Conservation (phyloP, 2,329 filamentous ascomycete species). For the Penicillium sp. region DNA sequence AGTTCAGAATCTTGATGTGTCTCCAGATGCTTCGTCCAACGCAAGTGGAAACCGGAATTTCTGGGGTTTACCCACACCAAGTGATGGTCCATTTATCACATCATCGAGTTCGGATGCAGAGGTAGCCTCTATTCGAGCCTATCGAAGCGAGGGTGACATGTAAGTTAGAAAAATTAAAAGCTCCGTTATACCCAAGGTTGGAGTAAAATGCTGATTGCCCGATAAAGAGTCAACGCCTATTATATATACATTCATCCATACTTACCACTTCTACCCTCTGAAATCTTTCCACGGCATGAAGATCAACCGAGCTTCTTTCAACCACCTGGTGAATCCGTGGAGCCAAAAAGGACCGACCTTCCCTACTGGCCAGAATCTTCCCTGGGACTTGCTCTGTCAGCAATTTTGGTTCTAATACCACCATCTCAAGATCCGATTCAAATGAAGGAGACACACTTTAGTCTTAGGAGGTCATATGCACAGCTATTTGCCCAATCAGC, state of each 20-base stretch:
- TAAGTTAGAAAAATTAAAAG: slow-evolving; percentile 7
- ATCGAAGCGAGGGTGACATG: slow-evolving; percentile 28
- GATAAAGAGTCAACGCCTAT: slow-evolving; percentile 28
- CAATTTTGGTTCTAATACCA: slow-evolving; percentile 29
- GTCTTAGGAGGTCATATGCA: slow-evolving; percentile 25
- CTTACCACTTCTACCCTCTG: slow-evolving; percentile 27
- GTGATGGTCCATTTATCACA: slow-evolving; percentile 11
- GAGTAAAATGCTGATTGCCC: background rate
- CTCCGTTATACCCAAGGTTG: too few species aligned
- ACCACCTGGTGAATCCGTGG: background rate
- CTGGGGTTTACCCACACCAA: slow-evolving; percentile 18
- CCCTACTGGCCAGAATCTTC: slow-evolving; percentile 26
- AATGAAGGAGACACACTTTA: slow-evolving; percentile 8
- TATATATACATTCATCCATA: slow-evolving; percentile 33
- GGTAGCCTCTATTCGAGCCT: slow-evolving; percentile 16
- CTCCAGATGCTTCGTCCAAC: slow-evolving; percentile 17
- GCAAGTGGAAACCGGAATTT: slow-evolving; percentile 10
- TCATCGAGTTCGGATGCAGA: slow-evolving; percentile 7
- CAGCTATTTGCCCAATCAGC: slow-evolving; percentile 29
- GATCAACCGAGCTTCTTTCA: slow-evolving; percentile 12
- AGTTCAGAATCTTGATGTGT: slow-evolving; percentile 22
- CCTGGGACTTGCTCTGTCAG: slow-evolving; percentile 26
- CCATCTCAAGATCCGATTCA: slow-evolving; percentile 11
- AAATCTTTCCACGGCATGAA: slow-evolving; percentile 10
- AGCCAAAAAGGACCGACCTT: slow-evolving; percentile 15